Evolutionary conservation across 2,329 filamentous ascomycete genomes (phyloP), one percentile per base, ranked within the genome.

Genomic region (Aspergillus candidus): DNA sequence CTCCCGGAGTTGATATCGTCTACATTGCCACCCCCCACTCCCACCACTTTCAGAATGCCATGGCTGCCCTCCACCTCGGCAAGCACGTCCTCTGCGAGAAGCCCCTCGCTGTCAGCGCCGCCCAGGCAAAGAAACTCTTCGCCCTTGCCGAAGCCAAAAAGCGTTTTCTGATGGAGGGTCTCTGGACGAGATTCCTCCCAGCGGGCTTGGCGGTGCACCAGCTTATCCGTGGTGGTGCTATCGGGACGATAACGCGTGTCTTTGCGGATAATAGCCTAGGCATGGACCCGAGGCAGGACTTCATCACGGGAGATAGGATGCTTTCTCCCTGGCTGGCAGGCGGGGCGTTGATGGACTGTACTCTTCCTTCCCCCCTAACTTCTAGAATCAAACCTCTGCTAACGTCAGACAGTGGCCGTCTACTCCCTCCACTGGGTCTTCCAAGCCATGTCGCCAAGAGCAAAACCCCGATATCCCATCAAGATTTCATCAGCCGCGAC

Each of bases 11-110:
- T 54, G 84, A 91, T 63, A 85, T 90, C 57, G 69, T 93, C 67
- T 93, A 91, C 66, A 79, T 93, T 38, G 86, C 86, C 14, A 91
- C 87, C 2, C 87, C 87, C 10, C 87, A 91, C 69, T 88, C 83
- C 57, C 86, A 90, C 63, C 87, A 93, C 70, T 91, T 88, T 71
- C 84, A 89, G 64, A 88, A 91, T 68, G 77, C 80, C 50, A 84
- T 87, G 77, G 75, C 89, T n/a, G 84, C 82, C 35, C 74, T 93
- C 31, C 76, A 85, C 51, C 84, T 83, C 11, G 83, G 84, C 58
- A 93, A 91, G 74, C 78, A 88, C 55, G 85, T 91, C 22, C 75
- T 93, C 18, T 90, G 86, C 65, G 87, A 93, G 67, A 93, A 93
- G 73, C 78, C 86, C 0, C 81, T 93, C 57, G 89, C 86, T 2